Evolutionary conservation across 805 yeast genomes (phyloP), one percentile per base, ranked within the genome.

Genomic region (Sugiyamaella floridensis): DNA sequence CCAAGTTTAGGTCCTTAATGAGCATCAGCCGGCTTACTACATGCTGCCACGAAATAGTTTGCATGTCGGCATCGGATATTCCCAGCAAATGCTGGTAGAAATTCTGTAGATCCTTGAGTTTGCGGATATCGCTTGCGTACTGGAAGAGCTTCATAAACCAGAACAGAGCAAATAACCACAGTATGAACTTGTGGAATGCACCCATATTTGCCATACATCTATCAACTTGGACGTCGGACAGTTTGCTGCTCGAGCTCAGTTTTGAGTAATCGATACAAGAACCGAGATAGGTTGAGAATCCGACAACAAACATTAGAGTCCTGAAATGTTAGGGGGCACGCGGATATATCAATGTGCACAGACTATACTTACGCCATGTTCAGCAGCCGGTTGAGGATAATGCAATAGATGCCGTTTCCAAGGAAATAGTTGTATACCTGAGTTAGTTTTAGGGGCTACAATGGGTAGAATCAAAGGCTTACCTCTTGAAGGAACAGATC

Each of bases 11-110:
- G 61, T 89, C 89, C 59, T 86, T 80, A 48, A 93, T 70, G 5
- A 77, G 70, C 79, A 88, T 81, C 12, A 93, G 71, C 44, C 87
- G 79, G 51, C 81, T 82, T 12, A 89, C 92, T 1, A 93, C 85
- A 22, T 83, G 80, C 53, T 85, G 86, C 99, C 99, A 93, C 20
- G 95, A 82, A 12, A 93, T 86, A 0, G 98, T 90, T 73, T 89
- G 95, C 55, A 93, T 71, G 61, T 93, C 98, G 54, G 82, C 82
- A 60, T 87, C 93, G 1, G 82, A 70, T 18, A 92, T 81, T 9
- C 80, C 80, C 28, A 92, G 75, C 48, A 92, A 72, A 58, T 86
- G 77, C 46, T 75, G 74, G 70, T 85, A 93, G 64, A 93, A 93
- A 58, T 83, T 81, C 55, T 78, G 80, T 55, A 93, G 80, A 55